Percentiles rank a stretch among this genome's conserved stretches.
These are phyloP conservation scores for Debaryomyces subglobosus DNA, from an alignment of 1,139 yeast genomes.

Conservation along the genomic window DNA sequence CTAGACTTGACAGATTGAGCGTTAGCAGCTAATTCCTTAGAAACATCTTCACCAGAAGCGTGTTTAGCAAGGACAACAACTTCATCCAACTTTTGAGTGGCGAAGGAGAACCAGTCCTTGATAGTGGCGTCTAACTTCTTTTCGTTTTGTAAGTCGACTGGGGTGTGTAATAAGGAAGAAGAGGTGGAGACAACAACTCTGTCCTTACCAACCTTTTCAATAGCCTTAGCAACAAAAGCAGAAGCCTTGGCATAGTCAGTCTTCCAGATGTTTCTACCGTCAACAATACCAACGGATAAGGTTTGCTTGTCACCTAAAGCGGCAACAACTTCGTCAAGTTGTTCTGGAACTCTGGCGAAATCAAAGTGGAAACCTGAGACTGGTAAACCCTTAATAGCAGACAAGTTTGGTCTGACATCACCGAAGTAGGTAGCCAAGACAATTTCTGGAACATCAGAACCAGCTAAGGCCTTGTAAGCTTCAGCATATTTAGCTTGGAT, in stretches of 20 bases:
- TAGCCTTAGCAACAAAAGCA: conserved; percentile 77
- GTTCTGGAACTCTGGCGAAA: conserved; percentile 95
- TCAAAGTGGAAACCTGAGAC: conserved; percentile 97
- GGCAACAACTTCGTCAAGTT: conserved; percentile 79
- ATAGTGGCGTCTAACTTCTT: conserved; percentile 85
- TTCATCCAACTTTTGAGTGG: conserved; percentile 92
- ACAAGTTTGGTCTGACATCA: conserved; percentile 95
- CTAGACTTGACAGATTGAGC: conserved; percentile 87
- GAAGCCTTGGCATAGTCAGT: conserved; percentile 89
- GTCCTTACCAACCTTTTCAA: conserved; percentile 82
- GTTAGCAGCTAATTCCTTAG: conserved; percentile 75
- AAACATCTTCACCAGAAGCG: conserved; percentile 76
- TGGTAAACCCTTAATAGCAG: conserved; percentile 85
- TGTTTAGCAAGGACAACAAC: conserved; percentile 91
- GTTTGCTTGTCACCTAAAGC: conserved; percentile 66
- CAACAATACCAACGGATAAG: conserved; percentile 94
- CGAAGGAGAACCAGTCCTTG: conserved; percentile 98
- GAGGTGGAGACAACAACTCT: conserved; percentile 93
- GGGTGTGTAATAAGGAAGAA: conserved; percentile 96
- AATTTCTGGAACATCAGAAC: conserved; percentile 72
- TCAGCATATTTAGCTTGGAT: conserved; percentile 85
- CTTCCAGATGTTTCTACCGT: conserved; percentile 99
- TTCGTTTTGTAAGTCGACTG: conserved; percentile 93
- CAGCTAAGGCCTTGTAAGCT: conserved; percentile 75
- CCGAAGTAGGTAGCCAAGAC: conserved; percentile 93